These are phyloP conservation scores for Colletotrichum sp. DNA, from an alignment of 2,329 filamentous ascomycete species.

Conservation along the genomic window DNA sequence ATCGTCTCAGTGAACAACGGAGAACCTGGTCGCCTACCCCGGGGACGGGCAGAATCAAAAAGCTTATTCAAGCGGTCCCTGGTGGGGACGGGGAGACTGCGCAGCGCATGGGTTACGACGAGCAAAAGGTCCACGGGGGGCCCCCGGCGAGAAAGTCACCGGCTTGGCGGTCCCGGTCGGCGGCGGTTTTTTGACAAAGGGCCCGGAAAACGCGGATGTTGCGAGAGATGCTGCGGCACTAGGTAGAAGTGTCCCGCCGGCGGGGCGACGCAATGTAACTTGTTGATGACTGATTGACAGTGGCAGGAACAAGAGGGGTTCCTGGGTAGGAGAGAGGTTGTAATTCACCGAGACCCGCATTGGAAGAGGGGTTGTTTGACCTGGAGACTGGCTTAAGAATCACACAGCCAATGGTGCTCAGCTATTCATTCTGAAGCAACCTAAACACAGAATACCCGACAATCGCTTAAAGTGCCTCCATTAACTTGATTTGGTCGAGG, in stretches of 20 bases:
- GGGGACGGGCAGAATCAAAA: background rate
- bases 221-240: background rate
- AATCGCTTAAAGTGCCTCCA: background rate
- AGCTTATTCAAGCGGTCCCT: background rate
- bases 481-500: background rate
- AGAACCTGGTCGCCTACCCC: background rate
- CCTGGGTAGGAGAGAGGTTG: background rate
- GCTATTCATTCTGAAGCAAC: background rate
- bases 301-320: background rate
- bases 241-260: too few species aligned
- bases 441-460: background rate
- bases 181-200: background rate
- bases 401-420: background rate
- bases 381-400: background rate
- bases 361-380: background rate
- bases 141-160: background rate
- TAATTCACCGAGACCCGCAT: background rate
- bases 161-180: background rate
- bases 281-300: background rate
- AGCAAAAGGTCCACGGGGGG: background rate
- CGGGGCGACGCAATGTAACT: background rate
- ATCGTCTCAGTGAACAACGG: background rate
- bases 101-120: background rate
- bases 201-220: background rate
- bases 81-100: background rate